Percentiles rank a stretch among this genome's conserved stretches.
These are phyloP conservation scores for Candida arabinofermentans DNA, from an alignment of 805 yeast species.

Conservation along the genomic window DNA sequence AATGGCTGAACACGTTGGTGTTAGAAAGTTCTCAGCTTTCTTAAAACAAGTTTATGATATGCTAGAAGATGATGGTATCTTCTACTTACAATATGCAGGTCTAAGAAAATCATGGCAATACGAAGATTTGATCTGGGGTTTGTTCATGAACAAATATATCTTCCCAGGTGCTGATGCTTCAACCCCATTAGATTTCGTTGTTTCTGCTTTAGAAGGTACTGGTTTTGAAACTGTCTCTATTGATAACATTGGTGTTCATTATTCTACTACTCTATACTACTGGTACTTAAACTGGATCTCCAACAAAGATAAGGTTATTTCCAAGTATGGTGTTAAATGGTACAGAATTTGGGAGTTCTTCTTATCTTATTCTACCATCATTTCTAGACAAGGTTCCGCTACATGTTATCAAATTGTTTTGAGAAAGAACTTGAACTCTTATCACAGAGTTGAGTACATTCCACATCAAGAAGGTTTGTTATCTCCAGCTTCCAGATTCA, in stretches of 20 bases:
- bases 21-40: conserved; percentile 73
- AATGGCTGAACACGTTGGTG: conserved; percentile 97
- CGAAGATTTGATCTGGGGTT: conserved; percentile 91
- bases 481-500: conserved; percentile 51
- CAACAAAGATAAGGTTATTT: conserved; percentile 69
- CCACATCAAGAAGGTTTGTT: conserved; percentile 74
- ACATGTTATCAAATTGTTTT: conserved; percentile 86
- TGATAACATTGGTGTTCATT: conserved; percentile 90
- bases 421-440: conserved; percentile 84
- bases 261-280: conserved; percentile 86
- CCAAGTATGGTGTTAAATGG: conserved; percentile 87
- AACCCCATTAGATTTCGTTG: conserved; percentile 84
- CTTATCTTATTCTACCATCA: conserved; percentile 75
- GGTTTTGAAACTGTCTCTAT: conserved; percentile 82
- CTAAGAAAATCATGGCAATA: conserved; percentile 91
- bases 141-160: conserved; percentile 92
- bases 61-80: conserved; percentile 88
- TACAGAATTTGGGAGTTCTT: conserved; percentile 91
- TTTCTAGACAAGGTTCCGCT: conserved; percentile 91
- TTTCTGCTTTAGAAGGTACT: conserved; percentile 69
- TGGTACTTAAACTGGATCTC: conserved; percentile 95
- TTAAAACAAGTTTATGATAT: conserved; percentile 77
- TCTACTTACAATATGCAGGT: conserved; percentile 86
- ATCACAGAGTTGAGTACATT: conserved; percentile 77
- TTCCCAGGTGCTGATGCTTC: conserved; percentile 98